Evolutionary conservation across 2,329 filamentous ascomycete genomes (phyloP).

Genomic region (Bertia moriformis): DNA sequence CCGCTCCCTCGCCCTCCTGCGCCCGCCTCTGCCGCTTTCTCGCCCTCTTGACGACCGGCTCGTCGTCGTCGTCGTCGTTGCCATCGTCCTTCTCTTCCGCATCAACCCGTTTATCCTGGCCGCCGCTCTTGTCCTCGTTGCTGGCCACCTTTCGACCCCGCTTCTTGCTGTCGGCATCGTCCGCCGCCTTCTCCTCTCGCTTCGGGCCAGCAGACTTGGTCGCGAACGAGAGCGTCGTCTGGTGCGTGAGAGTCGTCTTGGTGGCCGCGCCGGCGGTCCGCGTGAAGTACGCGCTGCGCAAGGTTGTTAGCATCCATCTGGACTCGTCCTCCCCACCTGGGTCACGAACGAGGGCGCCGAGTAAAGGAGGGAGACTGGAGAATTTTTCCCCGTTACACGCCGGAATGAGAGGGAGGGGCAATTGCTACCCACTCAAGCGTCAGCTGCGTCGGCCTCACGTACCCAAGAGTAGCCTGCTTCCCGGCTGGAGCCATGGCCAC

Average conservation of each 20-base stretch:
- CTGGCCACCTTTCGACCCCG: too few species aligned
- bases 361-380: neutral
- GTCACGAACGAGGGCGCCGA: too few species aligned
- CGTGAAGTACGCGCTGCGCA: constrained; percentile 72
- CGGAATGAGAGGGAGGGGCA: constrained; percentile 16
- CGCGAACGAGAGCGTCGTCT: constrained; percentile 67
- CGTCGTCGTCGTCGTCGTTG: constrained; percentile 36
- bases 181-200: neutral
- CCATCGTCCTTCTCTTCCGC: constrained; percentile 19
- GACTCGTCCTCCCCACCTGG: constrained; percentile 2
- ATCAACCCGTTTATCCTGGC: too few species aligned
- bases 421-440: constrained; percentile 55
- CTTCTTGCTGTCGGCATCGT: neutral
- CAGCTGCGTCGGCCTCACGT: constrained; percentile 61
- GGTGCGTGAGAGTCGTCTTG: constrained; percentile 40
- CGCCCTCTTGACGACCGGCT: constrained; percentile 45
- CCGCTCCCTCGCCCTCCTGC: constrained; percentile 33
- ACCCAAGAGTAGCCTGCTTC: constrained; percentile 79
- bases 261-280: constrained; percentile 39
- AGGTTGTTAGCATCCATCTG: neutral
- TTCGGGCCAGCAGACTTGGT: constrained; percentile 28
- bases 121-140: too few species aligned
- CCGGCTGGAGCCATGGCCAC: neutral
- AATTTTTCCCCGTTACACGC: constrained; percentile 4
- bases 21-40: constrained; percentile 28